Percentiles rank a stretch among this genome's conserved stretches.
Evolutionary conservation across 2,329 filamentous ascomycete genomes (phyloP).

Genomic region (Trichophyton simii): DNA sequence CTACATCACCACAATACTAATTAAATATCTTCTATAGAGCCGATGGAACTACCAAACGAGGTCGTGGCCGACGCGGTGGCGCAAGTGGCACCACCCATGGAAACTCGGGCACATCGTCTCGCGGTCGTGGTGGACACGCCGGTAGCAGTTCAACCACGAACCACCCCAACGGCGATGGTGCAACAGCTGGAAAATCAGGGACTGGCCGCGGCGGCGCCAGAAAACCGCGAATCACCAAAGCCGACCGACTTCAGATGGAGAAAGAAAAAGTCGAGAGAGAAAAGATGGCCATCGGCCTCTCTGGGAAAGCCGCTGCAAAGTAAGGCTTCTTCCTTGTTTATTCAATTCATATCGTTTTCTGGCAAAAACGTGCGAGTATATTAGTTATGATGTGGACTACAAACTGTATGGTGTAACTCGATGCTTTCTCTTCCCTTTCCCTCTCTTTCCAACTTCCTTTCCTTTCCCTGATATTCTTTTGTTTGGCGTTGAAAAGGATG

Average conservation of each 20-base stretch:
- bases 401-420: not conserved
- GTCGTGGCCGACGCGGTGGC: constrained; percentile 37
- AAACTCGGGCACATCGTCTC: constrained; percentile 3
- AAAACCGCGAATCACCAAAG: constrained; percentile 14
- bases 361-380: not conserved
- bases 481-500: constrained; percentile 3
- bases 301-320: not conserved
- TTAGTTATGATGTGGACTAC: not conserved
- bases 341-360: not conserved
- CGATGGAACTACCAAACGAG: constrained; percentile 57
- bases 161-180: not conserved
- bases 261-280: constrained; percentile 14
- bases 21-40: constrained; percentile 39
- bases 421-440: not conserved
- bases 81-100: constrained; percentile 4
- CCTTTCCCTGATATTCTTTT: not conserved
- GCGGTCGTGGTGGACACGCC: constrained; percentile 1
- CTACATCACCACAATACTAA: not conserved
- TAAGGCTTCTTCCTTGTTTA: not conserved
- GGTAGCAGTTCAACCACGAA: not conserved
- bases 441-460: not conserved
- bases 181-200: not conserved
- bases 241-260: constrained; percentile 11
- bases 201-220: constrained; percentile 7
- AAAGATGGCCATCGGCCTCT: constrained; percentile 11